Percentiles rank a stretch among this genome's conserved stretches.
phyloP scores from a whole-genome alignment of 352 stramenopile genomes.

The Thalassiosira mediterranea region DNA sequence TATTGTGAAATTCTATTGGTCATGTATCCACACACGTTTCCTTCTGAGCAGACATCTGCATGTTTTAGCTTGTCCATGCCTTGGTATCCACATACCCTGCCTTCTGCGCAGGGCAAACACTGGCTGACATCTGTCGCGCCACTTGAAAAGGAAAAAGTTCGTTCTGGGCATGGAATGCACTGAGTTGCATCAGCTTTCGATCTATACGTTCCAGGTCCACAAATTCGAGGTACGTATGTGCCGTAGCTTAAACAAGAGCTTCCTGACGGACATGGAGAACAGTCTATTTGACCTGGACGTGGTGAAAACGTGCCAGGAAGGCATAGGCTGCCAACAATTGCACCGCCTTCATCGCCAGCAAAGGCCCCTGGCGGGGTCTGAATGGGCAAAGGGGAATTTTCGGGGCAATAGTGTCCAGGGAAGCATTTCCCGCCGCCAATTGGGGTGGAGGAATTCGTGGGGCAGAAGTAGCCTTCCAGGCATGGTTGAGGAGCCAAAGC shows the following conservation, averaged over 20 bases:
- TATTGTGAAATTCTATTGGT: constrained; percentile 92
- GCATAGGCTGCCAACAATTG: constrained; percentile 92
- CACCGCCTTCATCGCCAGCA: constrained; percentile 84
- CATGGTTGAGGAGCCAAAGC: constrained; percentile 90
- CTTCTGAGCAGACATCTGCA: constrained; percentile 90
- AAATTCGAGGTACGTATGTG: constrained; percentile 95
- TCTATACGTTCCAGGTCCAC: constrained; percentile 91
- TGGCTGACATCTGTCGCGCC: constrained; percentile 93
- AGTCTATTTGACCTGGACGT: constrained; percentile 88
- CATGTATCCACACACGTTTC: constrained; percentile 92
- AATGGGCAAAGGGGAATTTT: constrained; percentile 87
- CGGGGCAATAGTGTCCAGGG: constrained; percentile 95
- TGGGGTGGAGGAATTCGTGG: constrained; percentile 84
- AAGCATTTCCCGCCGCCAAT: constrained; percentile 90
- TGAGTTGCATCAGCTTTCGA: constrained; percentile 94
- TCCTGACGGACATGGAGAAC: constrained; percentile 92
- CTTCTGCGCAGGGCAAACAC: constrained; percentile 94
- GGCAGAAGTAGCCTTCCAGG: constrained; percentile 94
- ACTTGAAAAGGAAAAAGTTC: constrained; percentile 92
- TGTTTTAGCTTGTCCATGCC: constrained; percentile 88
- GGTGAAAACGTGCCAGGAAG: constrained; percentile 96
- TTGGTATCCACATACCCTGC: constrained; percentile 90
- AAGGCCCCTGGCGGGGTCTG: constrained; percentile 93
- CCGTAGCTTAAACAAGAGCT: constrained; percentile 93
- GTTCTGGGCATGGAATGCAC: constrained; percentile 92